A percentile compares a stretch with the other conserved stretches of the same genome.
Evolutionary conservation across 495 filamentous ascomycete genomes (phyloP).

Genomic region (Daldinia bambusicola): DNA sequence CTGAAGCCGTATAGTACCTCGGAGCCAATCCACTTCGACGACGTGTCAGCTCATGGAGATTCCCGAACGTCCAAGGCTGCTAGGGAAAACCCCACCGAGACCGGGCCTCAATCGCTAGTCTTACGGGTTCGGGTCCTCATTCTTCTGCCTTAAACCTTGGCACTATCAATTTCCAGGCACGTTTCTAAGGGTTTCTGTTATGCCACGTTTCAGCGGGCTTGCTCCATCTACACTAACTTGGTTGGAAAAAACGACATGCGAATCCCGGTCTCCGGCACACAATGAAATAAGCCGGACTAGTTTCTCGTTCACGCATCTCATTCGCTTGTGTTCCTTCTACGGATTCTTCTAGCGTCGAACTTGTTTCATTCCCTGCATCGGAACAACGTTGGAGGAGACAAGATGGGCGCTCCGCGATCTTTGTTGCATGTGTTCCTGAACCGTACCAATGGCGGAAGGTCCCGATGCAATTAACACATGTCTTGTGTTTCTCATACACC

Average conservation of each 20-base stretch:
- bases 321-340: slow-evolving; percentile 34
- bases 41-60: slow-evolving; percentile 37
- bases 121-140: slow-evolving; percentile 31
- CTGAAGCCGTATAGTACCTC: slow-evolving; percentile 30
- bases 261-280: slow-evolving; percentile 20
- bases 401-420: slow-evolving; percentile 29
- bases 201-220: slow-evolving; percentile 45
- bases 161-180: slow-evolving; percentile 39
- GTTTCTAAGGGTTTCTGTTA: slow-evolving; percentile 40
- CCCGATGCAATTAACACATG: slow-evolving; percentile 39
- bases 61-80: slow-evolving; percentile 28
- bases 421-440: slow-evolving; percentile 33
- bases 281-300: slow-evolving; percentile 35
- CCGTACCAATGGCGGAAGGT: slow-evolving; percentile 47
- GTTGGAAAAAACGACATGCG: slow-evolving; percentile 22
- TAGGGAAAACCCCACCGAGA: slow-evolving; percentile 32
- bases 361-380: slow-evolving; percentile 43
- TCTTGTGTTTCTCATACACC: slow-evolving; percentile 39
- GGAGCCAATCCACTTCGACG: slow-evolving; percentile 39
- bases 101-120: slow-evolving; percentile 29
- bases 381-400: slow-evolving; percentile 25
- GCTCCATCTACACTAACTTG: slow-evolving; percentile 24
- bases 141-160: slow-evolving; percentile 28
- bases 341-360: slow-evolving; percentile 40
- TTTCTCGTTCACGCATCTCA: slow-evolving; percentile 27